Base-by-base conservation (phyloP, 2,329 filamentous ascomycete genomes). In the Mariannaea elegans region DNA sequence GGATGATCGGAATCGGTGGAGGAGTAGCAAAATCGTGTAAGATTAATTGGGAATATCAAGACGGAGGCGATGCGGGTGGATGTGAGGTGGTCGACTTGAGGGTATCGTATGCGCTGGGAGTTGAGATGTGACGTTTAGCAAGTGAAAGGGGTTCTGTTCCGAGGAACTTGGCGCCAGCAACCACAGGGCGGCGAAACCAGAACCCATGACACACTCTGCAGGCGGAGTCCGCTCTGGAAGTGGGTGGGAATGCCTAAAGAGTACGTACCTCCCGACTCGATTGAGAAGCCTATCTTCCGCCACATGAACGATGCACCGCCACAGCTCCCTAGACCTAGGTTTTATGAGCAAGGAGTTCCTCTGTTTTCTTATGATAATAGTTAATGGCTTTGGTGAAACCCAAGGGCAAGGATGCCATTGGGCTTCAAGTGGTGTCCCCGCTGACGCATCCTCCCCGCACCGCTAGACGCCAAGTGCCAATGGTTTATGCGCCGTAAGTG, bases 111-210 rank as follows among this genome's bases (percentile, higher is more conserved):
- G 51, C 44, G 51, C 51, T 32, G 24, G 32, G 24, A 38, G 32
- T 47, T 46, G 42, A 41, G 51, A 36, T 39, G 36, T 21, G 32
- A 42, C 29, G 32, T 34, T 31, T 39, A 39, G 41, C 21, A 41
- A 31, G 42, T 55, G 51, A 47, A 55, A 55, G 51, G 51, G 52
- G 52, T 32, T 39, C 7, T 27, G 19, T 16, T 55, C 41, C 38
- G 21, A 44, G 41, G 13, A 44, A 44, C 44, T 38, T 16, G 32
- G 32, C 44, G 27, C 42, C 52, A 47, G 19, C 38, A 32, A 48
- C 45, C 21, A 36, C 52, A 27, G 6, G 52, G 52, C 52, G 42
- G 34, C 52, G 52, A 55, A 41, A 55, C 38, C 32, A 23, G 42
- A 55, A 46, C 52, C 52, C 32, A 55, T 55, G 42, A 53, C 50